phyloP scores from a whole-genome alignment of 169 alveolate species.

The Eimeria praecox region DNA sequence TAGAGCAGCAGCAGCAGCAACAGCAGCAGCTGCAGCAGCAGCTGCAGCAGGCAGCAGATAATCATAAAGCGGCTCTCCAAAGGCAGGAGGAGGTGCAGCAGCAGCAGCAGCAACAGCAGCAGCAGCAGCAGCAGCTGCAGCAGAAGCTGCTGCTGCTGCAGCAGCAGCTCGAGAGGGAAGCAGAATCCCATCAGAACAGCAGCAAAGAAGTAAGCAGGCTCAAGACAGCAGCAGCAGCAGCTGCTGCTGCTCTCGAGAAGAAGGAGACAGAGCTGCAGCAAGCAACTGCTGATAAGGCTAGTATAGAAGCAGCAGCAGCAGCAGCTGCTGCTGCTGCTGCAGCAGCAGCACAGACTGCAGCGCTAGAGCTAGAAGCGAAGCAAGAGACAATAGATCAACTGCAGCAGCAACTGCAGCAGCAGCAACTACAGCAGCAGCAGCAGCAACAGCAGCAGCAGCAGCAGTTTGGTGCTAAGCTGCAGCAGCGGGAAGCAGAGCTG shows the following conservation, averaged over 20 bases:
- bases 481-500: no score
- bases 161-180: not conserved
- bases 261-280: not conserved
- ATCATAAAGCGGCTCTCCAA: no score
- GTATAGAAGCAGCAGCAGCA: constrained; percentile 25
- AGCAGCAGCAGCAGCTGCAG: no score
- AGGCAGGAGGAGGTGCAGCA: no score
- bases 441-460: constrained; percentile 29
- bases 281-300: not conserved
- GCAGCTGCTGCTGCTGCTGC: not conserved
- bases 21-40: no score
- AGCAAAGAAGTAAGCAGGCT: not conserved
- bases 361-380: no score
- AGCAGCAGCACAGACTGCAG: not conserved
- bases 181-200: not conserved
- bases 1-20: not conserved
- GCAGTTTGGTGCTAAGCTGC: no score
- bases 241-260: not conserved
- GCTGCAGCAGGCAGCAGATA: no score
- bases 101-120: no score
- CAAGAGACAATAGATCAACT: no score
- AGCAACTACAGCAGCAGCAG: constrained; percentile 13
- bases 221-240: not conserved
- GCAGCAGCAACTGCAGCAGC: constrained; percentile 7
- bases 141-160: no score